Evolutionary conservation across 1,284 basidiomycete genomes (phyloP), one percentile per base, ranked within the genome.

Genomic region (Cryptococcus maquisensis): DNA sequence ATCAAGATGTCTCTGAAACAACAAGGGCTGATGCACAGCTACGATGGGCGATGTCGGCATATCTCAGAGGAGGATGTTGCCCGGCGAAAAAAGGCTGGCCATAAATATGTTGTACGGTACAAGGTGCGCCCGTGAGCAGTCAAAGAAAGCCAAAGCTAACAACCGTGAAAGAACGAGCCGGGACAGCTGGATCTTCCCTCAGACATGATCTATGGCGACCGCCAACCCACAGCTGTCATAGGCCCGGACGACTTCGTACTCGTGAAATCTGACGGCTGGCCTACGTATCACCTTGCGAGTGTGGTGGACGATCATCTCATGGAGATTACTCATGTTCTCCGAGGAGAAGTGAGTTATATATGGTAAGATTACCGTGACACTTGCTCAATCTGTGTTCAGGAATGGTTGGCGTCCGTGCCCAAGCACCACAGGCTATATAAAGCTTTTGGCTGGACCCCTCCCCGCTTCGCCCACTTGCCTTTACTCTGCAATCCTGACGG

Each of bases 271-370:
- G 94, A 98, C 71, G 80, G 84, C 0, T 95, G 88, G 73, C 96
- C 96, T 1, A 98, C 96, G 0, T 98, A 98, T 70, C 96, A 98
- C 63, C 83, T 99, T 2, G 95, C 96, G 0, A 94, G 86, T 32
- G 90, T 98, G 0, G 90, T 96, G 0, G 96, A 99, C 62, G 96
- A 98, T 75, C 84, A 92, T 66, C 84, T 87, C 63, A 99, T 99
- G 96, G 85, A 85, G 0, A 92, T 99, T 43, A 90, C 91, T 0
- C 95, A 98, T 74, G 94, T 98, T 3, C 77, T 98, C 1, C 83
- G 96, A 20, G 96, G 96, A 41, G 95, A 98, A 80, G 91, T 87
- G 55, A 49, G 81, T 65, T 3, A 6, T 15, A 44, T 38, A 1
- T 46, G 21, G 39, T 44, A 16, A 36, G 32, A 43, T 16, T 4